Percentiles rank a stretch among this genome's conserved stretches.
These are phyloP conservation scores for Calocera viscosa DNA, from an alignment of 768 basidiomycete species.

Conservation along the genomic window DNA sequence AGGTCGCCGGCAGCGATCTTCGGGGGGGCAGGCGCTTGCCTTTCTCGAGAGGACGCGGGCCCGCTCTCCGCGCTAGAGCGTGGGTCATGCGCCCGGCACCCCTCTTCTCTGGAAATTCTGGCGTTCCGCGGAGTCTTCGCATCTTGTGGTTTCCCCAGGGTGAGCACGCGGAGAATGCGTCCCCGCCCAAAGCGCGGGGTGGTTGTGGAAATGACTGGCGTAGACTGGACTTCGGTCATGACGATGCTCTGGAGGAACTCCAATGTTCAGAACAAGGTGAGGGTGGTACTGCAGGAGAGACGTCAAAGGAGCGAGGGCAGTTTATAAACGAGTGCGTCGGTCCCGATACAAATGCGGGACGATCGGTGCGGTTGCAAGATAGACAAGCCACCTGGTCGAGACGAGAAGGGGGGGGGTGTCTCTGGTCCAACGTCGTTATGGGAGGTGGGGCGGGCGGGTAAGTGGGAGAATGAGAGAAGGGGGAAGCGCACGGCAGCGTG, in stretches of 20 bases:
- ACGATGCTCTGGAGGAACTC: background rate
- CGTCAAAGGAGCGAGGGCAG: background rate
- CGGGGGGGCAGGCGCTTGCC: background rate
- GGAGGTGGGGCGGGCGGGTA: background rate
- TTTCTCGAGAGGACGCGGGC: background rate
- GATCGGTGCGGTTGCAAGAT: background rate
- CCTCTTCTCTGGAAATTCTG: background rate
- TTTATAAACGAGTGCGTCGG: background rate
- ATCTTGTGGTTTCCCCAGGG: background rate
- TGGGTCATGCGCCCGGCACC: background rate
- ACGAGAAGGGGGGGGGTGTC: background rate
- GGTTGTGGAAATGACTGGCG: background rate
- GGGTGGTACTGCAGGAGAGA: background rate
- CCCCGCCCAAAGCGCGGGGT: background rate
- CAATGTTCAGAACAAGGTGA: background rate
- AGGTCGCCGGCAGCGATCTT: background rate
- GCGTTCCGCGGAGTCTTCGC: background rate
- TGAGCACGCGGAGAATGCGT: background rate
- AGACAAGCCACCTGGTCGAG: conserved; percentile 6
- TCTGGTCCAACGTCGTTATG: background rate
- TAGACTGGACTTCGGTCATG: background rate
- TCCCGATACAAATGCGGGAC: background rate
- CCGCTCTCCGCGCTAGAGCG: background rate
- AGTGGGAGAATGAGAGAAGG: background rate
- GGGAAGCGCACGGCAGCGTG: background rate